phyloP scores from a whole-genome alignment of 164 flowering plant species.

The Macadamia tetraphylla region DNA sequence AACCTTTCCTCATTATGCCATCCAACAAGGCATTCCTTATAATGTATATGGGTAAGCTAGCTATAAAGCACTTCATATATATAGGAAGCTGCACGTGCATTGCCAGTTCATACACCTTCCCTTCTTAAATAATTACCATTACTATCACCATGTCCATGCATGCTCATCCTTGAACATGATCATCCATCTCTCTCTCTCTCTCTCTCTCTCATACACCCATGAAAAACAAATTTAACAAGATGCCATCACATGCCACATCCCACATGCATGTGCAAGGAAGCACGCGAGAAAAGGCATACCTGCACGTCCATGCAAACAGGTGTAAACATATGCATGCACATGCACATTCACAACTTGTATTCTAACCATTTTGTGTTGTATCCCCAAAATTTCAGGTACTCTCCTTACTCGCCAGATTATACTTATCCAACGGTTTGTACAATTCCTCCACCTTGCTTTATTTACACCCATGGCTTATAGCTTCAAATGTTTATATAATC shows the following conservation, averaged over 20 bases:
- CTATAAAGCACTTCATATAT: background rate
- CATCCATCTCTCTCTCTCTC: constrained; percentile 2
- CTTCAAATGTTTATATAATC: too few species aligned
- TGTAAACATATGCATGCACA: background rate
- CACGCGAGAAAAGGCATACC: background rate
- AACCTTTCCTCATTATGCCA: constrained; percentile 87
- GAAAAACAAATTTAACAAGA: background rate
- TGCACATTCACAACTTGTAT: too few species aligned
- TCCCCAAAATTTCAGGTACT: constrained; percentile 46
- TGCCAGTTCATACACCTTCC: constrained; percentile 29
- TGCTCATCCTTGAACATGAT: background rate
- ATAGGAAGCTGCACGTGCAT: constrained; percentile 19
- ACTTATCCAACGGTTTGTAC: constrained; percentile 69
- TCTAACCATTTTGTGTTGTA: background rate
- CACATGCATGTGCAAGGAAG: constrained; percentile 1
- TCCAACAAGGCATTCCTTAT: constrained; percentile 84
- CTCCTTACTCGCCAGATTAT: constrained; percentile 73
- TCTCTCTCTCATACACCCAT: background rate
- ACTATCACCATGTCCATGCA: background rate
- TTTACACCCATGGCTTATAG: background rate
- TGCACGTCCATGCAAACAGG: background rate
- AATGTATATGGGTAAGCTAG: constrained; percentile 68
- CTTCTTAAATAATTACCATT: background rate
- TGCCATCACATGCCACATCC: background rate
- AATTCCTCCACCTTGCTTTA: background rate